Conservation (phyloP, 2,329 filamentous ascomycete genomes). For the Trichoderma sp. region DNA sequence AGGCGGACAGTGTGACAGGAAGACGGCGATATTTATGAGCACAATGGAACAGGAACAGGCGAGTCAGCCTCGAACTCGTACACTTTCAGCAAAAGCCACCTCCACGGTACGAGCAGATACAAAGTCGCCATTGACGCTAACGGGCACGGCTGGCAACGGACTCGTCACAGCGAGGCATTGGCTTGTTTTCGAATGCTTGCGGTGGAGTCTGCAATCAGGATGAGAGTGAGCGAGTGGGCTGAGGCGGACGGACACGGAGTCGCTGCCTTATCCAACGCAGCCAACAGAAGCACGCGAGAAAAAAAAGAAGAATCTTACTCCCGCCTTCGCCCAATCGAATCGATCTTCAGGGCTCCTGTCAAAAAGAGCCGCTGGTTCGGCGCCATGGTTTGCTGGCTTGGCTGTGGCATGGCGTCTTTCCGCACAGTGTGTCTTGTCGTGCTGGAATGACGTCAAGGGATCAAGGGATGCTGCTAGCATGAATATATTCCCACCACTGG, state of each 20-base stretch:
- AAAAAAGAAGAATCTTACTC: not conserved
- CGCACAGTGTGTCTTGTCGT: not conserved
- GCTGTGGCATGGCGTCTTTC: not conserved
- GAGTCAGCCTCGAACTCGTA: not conserved
- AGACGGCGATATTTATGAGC: not conserved
- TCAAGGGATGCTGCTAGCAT: not conserved
- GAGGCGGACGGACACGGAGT: not conserved
- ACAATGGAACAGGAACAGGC: not conserved
- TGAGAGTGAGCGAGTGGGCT: not conserved
- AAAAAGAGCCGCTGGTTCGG: not conserved
- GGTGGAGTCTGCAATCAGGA: slow-evolving; percentile 14
- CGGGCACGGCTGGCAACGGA: slow-evolving; percentile 3
- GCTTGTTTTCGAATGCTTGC: not conserved
- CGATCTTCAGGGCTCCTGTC: slow-evolving; percentile 16
- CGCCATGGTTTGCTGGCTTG: not conserved
- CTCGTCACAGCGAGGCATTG: not conserved
- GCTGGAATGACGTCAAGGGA: slow-evolving; percentile 8
- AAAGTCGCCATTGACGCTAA: slow-evolving; percentile 7
- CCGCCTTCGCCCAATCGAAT: not conserved
- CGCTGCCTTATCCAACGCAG: not conserved
- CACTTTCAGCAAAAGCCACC: not conserved
- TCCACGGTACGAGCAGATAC: not conserved
- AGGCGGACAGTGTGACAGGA: not conserved
- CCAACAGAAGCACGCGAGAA: not conserved
- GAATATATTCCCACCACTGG: not conserved